phyloP scores from a whole-genome alignment of 371 early-diverging fungal genomes.

The Syncephalastrum sp. region DNA sequence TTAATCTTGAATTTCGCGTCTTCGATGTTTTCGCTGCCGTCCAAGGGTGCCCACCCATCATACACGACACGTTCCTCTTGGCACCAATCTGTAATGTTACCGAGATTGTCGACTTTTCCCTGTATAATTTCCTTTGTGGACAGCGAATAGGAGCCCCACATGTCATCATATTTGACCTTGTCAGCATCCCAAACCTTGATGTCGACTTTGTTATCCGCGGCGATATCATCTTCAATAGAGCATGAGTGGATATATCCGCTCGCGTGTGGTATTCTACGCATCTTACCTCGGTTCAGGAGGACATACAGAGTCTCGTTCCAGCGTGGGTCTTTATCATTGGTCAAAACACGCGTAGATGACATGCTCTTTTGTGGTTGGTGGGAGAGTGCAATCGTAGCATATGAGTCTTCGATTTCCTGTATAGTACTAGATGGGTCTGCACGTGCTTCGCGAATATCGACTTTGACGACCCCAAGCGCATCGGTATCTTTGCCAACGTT shows the following conservation, averaged over 20 bases:
- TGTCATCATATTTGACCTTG: slow-evolving; percentile 40
- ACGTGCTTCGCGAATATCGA: slow-evolving; percentile 30
- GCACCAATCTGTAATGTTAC: slow-evolving; percentile 31
- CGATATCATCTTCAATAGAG: slow-evolving; percentile 28
- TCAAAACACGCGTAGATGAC: slow-evolving; percentile 39
- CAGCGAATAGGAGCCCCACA: slow-evolving; percentile 40
- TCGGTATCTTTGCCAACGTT: slow-evolving; percentile 28
- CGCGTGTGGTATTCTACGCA: background rate
- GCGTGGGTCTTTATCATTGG: slow-evolving; percentile 40
- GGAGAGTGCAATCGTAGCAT: slow-evolving; percentile 36
- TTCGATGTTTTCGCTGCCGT: slow-evolving; percentile 25
- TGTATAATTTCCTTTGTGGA: slow-evolving; percentile 33
- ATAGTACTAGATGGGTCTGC: slow-evolving; percentile 12
- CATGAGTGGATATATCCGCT: background rate
- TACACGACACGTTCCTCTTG: slow-evolving; percentile 36
- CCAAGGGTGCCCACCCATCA: slow-evolving; percentile 48
- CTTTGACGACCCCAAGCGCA: slow-evolving; percentile 40
- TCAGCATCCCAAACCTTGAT: slow-evolving; percentile 50
- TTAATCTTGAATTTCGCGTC: slow-evolving; percentile 33
- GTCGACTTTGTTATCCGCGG: slow-evolving; percentile 35
- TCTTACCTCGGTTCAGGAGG: slow-evolving; percentile 26
- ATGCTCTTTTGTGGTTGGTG: slow-evolving; percentile 34
- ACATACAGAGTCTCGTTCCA: slow-evolving; percentile 44
- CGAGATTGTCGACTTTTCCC: slow-evolving; percentile 31
- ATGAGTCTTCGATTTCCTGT: slow-evolving; percentile 44